phyloP scores from a whole-genome alignment of 345 rosid genomes.

The Salix brachista region DNA sequence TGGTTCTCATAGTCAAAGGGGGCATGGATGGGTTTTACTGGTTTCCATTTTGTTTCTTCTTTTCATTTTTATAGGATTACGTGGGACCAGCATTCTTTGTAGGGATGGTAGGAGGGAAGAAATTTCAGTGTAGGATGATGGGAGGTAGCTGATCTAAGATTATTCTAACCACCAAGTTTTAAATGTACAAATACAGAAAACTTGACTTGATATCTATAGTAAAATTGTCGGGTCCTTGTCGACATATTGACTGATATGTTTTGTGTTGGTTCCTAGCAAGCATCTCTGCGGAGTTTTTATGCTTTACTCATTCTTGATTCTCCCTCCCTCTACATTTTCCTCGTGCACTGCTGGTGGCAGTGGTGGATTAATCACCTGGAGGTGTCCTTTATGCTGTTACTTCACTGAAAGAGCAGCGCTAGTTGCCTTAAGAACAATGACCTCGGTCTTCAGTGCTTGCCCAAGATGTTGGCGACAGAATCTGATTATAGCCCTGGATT shows the following conservation, averaged over 20 bases:
- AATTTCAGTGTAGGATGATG: slow-evolving; percentile 8
- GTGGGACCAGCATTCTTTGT: slow-evolving; percentile 13
- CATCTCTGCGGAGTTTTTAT: neutral
- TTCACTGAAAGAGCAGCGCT: too few relatives aligned
- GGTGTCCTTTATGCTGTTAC: too few relatives aligned
- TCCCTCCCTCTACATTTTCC: too few relatives aligned
- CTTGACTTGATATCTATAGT: slow-evolving; percentile 4
- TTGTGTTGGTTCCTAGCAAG: neutral
- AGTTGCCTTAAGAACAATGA: too few relatives aligned
- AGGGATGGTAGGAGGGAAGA: slow-evolving; percentile 18
- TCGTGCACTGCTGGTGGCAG: too few relatives aligned
- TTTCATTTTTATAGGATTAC: slow-evolving; percentile 2
- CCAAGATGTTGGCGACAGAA: too few relatives aligned
- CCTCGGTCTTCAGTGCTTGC: too few relatives aligned
- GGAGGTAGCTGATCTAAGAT: slow-evolving; percentile 13
- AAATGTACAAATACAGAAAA: slow-evolving; percentile 23
- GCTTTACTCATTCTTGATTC: neutral
- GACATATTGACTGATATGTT: neutral
- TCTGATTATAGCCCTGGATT: too few relatives aligned
- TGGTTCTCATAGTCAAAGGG: slow-evolving; percentile 20
- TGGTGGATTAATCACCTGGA: too few relatives aligned
- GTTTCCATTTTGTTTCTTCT: neutral
- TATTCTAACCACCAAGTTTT: slow-evolving; percentile 11
- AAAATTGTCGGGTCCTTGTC: neutral
- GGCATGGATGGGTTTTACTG: slow-evolving; percentile 17